Conservation (phyloP, 176 grass and related monocot species). For the Zoysia pacifica region DNA sequence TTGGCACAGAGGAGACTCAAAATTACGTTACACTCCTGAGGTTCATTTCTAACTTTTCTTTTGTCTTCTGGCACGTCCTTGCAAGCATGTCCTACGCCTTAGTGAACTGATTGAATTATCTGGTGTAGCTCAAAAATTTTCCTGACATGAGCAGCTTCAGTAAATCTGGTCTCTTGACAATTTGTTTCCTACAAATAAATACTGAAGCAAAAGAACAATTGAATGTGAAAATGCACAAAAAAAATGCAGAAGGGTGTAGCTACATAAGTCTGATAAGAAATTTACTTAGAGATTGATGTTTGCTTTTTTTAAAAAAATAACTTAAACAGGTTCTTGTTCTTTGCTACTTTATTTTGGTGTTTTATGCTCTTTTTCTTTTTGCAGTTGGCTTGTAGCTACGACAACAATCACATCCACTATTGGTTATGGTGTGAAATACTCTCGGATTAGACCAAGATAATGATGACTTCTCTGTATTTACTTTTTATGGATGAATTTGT, state of each 20-base stretch:
- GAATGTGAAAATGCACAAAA: conserved; percentile 1
- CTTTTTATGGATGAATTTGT: conserved; percentile 11
- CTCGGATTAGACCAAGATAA: conserved; percentile 43
- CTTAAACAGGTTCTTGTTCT: no score
- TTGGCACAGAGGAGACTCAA: conserved; percentile 74
- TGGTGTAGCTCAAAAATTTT: neutral
- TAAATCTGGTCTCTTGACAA: conserved; percentile 19
- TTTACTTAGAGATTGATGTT: neutral
- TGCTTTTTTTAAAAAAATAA: no score
- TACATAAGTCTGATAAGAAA: neutral
- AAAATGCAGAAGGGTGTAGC: neutral
- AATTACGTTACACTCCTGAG: conserved; percentile 68
- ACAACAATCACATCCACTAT: conserved; percentile 71
- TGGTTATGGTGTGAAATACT: conserved; percentile 76
- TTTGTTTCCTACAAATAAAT: neutral
- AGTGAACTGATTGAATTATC: neutral
- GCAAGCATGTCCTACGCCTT: neutral
- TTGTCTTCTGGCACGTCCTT: conserved; percentile 5
- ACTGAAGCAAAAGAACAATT: no score
- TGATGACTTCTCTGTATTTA: conserved; percentile 8
- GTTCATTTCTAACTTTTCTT: conserved; percentile 25
- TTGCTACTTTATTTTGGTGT: conserved; percentile 18
- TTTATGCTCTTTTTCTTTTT: conserved; percentile 37
- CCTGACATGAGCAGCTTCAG: neutral
- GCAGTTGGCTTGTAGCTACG: conserved; percentile 85